Conservation (phyloP, 139 green algal genomes). For the Coelastrella sp. region DNA sequence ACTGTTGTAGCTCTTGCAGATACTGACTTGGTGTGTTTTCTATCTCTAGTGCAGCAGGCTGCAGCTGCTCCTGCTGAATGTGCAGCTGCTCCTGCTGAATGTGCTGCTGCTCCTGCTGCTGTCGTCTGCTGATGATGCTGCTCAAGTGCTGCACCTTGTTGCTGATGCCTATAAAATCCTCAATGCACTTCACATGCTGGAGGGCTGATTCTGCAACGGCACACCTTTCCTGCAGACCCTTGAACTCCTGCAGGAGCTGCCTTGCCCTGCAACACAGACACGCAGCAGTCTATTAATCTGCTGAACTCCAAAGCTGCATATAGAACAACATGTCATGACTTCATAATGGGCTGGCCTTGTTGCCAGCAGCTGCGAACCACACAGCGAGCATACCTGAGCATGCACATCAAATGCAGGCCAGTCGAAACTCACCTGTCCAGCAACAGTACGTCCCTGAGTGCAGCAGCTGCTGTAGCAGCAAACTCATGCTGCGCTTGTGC, state of each 20-base stretch:
- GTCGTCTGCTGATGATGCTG: neutral
- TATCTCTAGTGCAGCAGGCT: no score
- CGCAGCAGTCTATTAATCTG: no score
- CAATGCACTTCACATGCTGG: neutral
- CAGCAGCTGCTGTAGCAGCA: neutral
- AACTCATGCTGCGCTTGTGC: neutral
- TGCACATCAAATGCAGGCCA: no score
- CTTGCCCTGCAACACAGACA: neutral
- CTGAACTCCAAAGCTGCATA: no score
- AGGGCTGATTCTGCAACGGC: neutral
- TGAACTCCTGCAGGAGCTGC: neutral
- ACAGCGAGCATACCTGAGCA: no score
- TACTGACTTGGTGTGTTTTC: no score
- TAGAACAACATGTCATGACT: no score
- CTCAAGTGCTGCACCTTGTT: neutral
- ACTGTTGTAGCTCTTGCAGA: neutral
- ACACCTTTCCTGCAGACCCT: neutral
- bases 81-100: no score
- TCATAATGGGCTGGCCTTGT: no score
- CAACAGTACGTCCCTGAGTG: neutral
- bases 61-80: neutral
- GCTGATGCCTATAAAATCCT: neutral
- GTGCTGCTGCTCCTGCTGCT: neutral
- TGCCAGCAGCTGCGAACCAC: no score
- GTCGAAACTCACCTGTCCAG: neutral